A percentile compares a stretch with the other conserved stretches of the same genome.
phyloP scores from a whole-genome alignment of 768 basidiomycete species.

The Lactarius sanguifluus region DNA sequence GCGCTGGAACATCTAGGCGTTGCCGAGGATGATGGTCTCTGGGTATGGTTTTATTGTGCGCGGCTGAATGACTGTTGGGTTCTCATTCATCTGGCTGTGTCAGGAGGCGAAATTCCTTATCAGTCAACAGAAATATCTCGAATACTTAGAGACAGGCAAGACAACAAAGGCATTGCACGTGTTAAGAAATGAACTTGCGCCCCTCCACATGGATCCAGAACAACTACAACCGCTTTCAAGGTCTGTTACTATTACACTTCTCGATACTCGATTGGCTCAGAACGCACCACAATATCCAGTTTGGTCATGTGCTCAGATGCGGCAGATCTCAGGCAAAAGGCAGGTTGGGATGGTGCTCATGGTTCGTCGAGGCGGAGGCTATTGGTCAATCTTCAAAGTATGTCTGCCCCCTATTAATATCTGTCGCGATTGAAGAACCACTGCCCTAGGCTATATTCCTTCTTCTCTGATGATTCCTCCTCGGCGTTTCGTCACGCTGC shows the following conservation, averaged over 20 bases:
- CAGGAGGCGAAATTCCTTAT: conserved; percentile 87
- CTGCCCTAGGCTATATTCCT: conserved; percentile 75
- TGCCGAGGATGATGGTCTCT: conserved; percentile 61
- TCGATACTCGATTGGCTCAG: not conserved
- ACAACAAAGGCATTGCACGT: conserved; percentile 82
- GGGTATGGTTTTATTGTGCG: conserved; percentile 47
- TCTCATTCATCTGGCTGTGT: conserved; percentile 12
- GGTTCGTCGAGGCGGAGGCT: conserved; percentile 76
- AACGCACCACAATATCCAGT: conserved; percentile 21
- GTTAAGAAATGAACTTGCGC: conserved; percentile 85
- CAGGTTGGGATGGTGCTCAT: conserved; percentile 86
- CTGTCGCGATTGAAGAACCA: not conserved
- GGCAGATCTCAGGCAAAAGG: conserved; percentile 76
- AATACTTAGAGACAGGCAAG: conserved; percentile 79
- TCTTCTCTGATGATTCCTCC: conserved; percentile 92
- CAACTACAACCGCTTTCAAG: conserved; percentile 86
- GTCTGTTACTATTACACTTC: conserved; percentile 42
- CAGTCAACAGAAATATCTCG: conserved; percentile 94
- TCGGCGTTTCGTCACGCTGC: conserved; percentile 77
- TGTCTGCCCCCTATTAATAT: conserved; percentile 28
- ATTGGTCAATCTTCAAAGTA: conserved; percentile 81
- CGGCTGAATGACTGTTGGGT: conserved; percentile 5
- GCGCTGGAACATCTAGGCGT: conserved; percentile 69
- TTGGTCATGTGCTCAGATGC: conserved; percentile 86
- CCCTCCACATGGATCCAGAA: conserved; percentile 74